Base-by-base conservation (phyloP, 2,329 filamentous ascomycete genomes). In the Exophiala alcalophila region DNA sequence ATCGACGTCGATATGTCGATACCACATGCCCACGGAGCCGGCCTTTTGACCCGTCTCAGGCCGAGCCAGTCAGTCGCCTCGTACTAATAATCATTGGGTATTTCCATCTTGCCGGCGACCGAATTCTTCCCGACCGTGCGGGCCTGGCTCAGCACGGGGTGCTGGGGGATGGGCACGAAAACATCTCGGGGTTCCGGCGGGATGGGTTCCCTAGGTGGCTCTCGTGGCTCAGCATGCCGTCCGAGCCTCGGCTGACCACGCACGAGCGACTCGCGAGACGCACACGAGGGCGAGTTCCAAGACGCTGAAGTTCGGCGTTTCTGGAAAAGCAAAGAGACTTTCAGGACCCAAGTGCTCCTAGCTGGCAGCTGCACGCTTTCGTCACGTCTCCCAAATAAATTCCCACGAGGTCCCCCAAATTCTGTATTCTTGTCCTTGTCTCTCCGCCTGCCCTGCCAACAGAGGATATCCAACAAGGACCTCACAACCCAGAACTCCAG, bases 161-260 rank as follows among this genome's bases (percentile, higher is more conserved):
- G 7, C n/a, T n/a, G 26, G 26, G 15, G 14, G 25, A 11, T 9
- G n/a, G 8, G 12, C 8, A 44, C 32, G 40, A 36, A 44, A 37
- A 44, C 40, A 31, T 36, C 11, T 30, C 40, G 40, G 38, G 40
- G 26, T 21, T 23, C 12, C 18, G 12, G 19, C 21, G 19, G 30
- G 16, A 11, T 23, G n/a, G n/a, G n/a, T 29, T 26, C 36, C 11
- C 19, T 10, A 40, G 23, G 23, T 15, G 10, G 3, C 8, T 8
- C 6, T 16, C 23, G 21, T 30, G 38, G 38, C 20, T 40, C 8
- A 24, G 14, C 10, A 31, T 4, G 18, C 12, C n/a, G 21, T 4
- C 29, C 29, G 38, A 33, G 30, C 38, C 38, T 40, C 38, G 38
- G 38, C 38, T 40, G 14, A 1, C 5, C 10, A 21, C 24, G 15